Percentiles rank a stretch among this genome's conserved stretches.
These are phyloP conservation scores for Vaccinium darrowii DNA, from an alignment of 148 eudicot genomes.

Conservation along the genomic window DNA sequence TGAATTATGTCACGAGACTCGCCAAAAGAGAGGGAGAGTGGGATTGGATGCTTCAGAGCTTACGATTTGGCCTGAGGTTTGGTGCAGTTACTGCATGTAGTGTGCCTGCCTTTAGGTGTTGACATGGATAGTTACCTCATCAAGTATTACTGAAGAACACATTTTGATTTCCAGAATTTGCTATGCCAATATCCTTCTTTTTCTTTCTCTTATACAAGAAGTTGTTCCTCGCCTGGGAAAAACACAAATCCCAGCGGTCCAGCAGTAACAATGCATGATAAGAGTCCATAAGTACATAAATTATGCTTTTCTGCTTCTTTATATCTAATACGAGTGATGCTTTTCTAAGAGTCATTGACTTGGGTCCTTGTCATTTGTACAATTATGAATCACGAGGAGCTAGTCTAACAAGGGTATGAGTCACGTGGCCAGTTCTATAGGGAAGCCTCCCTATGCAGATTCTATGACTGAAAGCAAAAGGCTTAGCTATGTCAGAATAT, in stretches of 20 bases:
- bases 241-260: background rate
- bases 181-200: background rate
- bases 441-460: too few species aligned
- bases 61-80: background rate
- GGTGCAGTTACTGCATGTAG: background rate
- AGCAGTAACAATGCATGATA: background rate
- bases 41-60: background rate
- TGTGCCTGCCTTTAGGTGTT: background rate
- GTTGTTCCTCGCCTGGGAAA: background rate
- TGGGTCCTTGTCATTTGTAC: background rate
- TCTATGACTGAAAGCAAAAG: too few species aligned
- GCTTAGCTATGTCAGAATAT: too few species aligned
- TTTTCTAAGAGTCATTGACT: background rate
- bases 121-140: background rate
- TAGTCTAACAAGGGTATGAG: too few species aligned
- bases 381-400: too few species aligned
- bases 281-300: background rate
- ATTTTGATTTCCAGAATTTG: background rate
- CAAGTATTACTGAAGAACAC: background rate
- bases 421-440: too few species aligned
- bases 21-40: background rate
- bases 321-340: background rate
- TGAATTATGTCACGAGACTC: background rate
- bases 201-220: background rate
- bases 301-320: background rate